Base-by-base conservation (phyloP, 495 filamentous ascomycete species). In the Neurospora sp. region DNA sequence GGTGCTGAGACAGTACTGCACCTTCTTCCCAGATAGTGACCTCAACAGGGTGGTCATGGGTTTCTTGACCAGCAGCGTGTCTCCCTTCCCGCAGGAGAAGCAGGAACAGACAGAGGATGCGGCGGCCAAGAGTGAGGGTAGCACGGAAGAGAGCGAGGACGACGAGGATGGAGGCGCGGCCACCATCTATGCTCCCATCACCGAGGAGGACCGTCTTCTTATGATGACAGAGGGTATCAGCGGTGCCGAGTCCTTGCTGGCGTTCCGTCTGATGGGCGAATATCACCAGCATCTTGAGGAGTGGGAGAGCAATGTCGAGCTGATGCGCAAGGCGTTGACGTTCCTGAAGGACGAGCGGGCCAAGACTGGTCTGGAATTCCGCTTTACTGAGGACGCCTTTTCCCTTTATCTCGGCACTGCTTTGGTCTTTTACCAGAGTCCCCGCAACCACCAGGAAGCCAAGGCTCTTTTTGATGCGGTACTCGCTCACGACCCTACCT, bases 221-320 rank as follows among this genome's bases (percentile, higher is more conserved):
- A 81, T 94, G 74, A 95, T 98, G 91, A 88, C 88, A 12, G 95
- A 97, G 72, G 96, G 94, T 1, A 84, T 97, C 41, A 85, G 91
- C 53, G 86, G 87, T 61, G 86, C 88, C n/a, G 86, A 88, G 41
- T 99, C 96, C 4, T 81, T 92, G 8, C 86, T 98, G 71, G 92
- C 93, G 16, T 93, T 96, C 81, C 88, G 95, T 18, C 82, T 98
- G 31, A 91, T 96, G 86, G 89, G 87, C 39, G 91, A 97, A 74
- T 92, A 96, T 72, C 97, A 97, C 76, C 86, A 94, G 42, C 86
- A 90, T 70, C 82, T 97, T 6, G 94, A 97, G 74, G 96, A 99
- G 77, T 88, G 96, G 80, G 93, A 95, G 74, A 93, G 86, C 78
- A 90, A 91, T 39, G 91, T 90, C n/a, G 91, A 95, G 70, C 86